A percentile compares a stretch with the other conserved stretches of the same genome.
Conservation (phyloP, 2,329 filamentous ascomycete species). For the Ceratocystis variospora region DNA sequence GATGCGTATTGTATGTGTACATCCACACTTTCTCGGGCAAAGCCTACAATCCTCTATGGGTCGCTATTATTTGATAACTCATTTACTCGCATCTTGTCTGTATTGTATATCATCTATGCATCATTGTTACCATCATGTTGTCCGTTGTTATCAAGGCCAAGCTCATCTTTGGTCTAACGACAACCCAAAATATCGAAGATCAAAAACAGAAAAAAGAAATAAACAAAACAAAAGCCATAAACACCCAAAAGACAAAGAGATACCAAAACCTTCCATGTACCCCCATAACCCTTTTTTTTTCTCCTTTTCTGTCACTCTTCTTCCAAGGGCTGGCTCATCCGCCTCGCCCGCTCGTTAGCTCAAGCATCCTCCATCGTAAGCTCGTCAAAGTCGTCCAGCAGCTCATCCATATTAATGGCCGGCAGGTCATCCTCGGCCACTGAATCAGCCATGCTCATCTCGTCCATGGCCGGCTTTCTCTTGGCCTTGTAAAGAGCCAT, state of each 20-base stretch:
- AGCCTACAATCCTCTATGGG: too few relatives aligned
- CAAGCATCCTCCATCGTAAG: slow-evolving; percentile 53
- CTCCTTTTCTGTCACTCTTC: neutral
- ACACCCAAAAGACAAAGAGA: neutral
- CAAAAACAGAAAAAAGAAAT: neutral
- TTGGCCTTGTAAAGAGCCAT: slow-evolving; percentile 73
- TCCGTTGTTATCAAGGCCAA: neutral
- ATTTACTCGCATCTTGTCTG: too few relatives aligned
- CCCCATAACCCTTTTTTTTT: slow-evolving; percentile 8
- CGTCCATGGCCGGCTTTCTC: slow-evolving; percentile 41
- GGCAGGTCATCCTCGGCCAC: slow-evolving; percentile 51
- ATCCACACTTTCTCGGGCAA: too few relatives aligned
- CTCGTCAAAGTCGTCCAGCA: slow-evolving; percentile 89
- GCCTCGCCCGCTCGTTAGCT: neutral
- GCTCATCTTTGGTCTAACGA: neutral
- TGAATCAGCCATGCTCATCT: slow-evolving; percentile 54
- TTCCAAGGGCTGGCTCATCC: neutral
- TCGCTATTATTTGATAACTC: too few relatives aligned
- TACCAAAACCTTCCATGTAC: slow-evolving; percentile 8
- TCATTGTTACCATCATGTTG: neutral
- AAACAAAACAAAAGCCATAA: neutral
- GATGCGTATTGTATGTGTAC: too few relatives aligned
- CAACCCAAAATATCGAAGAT: neutral
- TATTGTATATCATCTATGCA: slow-evolving; percentile 4
- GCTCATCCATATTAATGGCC: slow-evolving; percentile 61